Evolutionary conservation across 2,329 filamentous ascomycete species (phyloP).

Genomic region (Exophiala sideris): DNA sequence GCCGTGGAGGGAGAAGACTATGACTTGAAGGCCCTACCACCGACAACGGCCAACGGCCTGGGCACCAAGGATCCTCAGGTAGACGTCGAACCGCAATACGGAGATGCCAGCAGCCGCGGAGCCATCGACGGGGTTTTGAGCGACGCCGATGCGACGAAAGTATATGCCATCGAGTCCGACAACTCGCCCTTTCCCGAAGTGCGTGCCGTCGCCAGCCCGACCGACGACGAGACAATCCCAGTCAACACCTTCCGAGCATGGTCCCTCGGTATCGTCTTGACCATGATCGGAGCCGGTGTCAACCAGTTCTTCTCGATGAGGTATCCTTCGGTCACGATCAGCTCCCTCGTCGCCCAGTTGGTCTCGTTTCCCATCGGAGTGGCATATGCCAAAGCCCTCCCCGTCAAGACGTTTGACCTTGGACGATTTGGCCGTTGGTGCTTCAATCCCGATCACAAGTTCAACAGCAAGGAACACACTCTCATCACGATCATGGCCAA

Average conservation of each 20-base stretch:
- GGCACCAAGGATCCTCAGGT: too few species aligned
- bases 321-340: slow-evolving; percentile 86
- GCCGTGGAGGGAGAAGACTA: too few species aligned
- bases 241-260: slow-evolving; percentile 84
- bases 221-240: slow-evolving; percentile 70
- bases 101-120: too few species aligned
- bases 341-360: slow-evolving; percentile 80
- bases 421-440: slow-evolving; percentile 38
- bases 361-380: slow-evolving; percentile 77
- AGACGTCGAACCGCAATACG: too few species aligned
- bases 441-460: slow-evolving; percentile 67
- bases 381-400: slow-evolving; percentile 66
- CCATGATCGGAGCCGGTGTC: slow-evolving; percentile 73
- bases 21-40: too few species aligned
- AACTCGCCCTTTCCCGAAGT: slow-evolving; percentile 64
- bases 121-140: too few species aligned
- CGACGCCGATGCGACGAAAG: too few species aligned
- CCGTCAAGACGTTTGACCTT: slow-evolving; percentile 43
- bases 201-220: slow-evolving; percentile 71
- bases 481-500: slow-evolving; percentile 88
- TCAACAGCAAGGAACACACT: slow-evolving; percentile 86
- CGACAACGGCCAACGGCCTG: too few species aligned
- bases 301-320: slow-evolving; percentile 84
- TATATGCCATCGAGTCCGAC: slow-evolving; percentile 10
- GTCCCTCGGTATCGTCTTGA: slow-evolving; percentile 73